Conservation (phyloP, 805 yeast species). For the Isabelozyma gotoi region DNA sequence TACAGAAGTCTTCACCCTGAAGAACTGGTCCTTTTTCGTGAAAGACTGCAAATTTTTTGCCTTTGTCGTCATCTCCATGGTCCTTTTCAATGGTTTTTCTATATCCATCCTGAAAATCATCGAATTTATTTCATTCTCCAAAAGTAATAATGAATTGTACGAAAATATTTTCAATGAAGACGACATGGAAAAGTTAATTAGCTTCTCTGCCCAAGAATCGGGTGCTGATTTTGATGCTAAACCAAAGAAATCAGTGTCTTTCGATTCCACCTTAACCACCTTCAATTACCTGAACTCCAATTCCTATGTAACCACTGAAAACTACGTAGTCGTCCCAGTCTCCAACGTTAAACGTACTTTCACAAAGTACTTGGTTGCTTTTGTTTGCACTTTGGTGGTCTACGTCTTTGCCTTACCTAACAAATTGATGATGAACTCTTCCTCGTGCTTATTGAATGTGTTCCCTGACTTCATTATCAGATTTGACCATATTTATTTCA, state of each 20-base stretch:
- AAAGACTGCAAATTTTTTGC: conserved; percentile 11
- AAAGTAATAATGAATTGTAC: neutral
- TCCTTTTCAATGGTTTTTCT: conserved; percentile 9
- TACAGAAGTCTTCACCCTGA: neutral
- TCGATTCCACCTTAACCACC: conserved; percentile 13
- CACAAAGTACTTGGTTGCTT: conserved; percentile 1
- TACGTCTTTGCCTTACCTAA: conserved; percentile 9
- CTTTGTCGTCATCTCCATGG: conserved; percentile 10
- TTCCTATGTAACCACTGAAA: conserved; percentile 1
- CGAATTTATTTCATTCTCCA: conserved; percentile 13
- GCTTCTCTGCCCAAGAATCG: neutral
- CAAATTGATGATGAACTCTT: conserved; percentile 17
- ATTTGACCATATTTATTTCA: conserved; percentile 24
- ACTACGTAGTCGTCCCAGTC: neutral
- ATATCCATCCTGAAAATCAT: conserved; percentile 10
- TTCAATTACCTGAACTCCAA: conserved; percentile 10
- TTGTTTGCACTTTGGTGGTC: neutral
- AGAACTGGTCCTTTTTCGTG: conserved; percentile 6
- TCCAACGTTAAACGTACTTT: neutral
- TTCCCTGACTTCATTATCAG: conserved; percentile 11
- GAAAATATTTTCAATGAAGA: conserved; percentile 5
- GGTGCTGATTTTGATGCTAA: neutral
- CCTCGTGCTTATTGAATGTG: conserved; percentile 10
- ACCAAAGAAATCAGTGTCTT: conserved; percentile 16
- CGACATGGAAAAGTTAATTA: conserved; percentile 3